These are phyloP conservation scores for Candida verbasci DNA, from an alignment of 805 yeast species.

Conservation along the genomic window DNA sequence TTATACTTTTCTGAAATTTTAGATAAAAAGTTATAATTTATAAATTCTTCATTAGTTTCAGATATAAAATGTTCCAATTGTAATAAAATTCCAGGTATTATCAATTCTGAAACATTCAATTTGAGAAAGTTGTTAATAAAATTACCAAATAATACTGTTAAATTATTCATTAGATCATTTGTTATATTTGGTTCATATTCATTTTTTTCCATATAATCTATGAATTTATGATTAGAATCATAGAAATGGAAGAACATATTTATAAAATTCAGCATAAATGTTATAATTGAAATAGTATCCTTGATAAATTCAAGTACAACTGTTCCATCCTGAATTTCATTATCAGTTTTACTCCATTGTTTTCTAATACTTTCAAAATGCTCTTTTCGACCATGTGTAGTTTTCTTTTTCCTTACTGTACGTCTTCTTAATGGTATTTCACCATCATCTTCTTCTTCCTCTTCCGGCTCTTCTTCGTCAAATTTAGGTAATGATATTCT, in stretches of 20 bases:
- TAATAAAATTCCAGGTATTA: conserved; percentile 28
- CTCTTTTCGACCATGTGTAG: conserved; percentile 1
- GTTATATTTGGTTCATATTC: conserved; percentile 39
- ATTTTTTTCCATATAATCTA: conserved; percentile 22
- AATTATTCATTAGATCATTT: conserved; percentile 39
- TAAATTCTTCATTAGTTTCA: conserved; percentile 60
- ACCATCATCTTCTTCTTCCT: conserved; percentile 6
- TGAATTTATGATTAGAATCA: conserved; percentile 25
- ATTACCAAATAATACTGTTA: conserved; percentile 45
- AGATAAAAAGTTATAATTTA: conserved; percentile 44
- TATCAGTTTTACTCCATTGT: conserved; percentile 6
- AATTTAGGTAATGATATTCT: background rate
- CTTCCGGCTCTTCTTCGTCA: background rate
- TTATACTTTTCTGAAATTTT: conserved; percentile 49
- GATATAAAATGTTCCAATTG: conserved; percentile 26
- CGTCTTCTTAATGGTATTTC: conserved; percentile 18
- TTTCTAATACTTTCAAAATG: conserved; percentile 4
- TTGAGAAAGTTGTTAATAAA: conserved; percentile 31
- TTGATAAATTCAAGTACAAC: conserved; percentile 31
- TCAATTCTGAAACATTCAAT: conserved; percentile 32
- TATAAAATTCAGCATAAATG: conserved; percentile 35
- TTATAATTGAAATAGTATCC: conserved; percentile 31
- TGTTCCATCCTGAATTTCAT: conserved; percentile 29
- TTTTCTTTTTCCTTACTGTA: conserved; percentile 27
- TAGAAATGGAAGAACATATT: conserved; percentile 38